Conservation (phyloP, 352 stramenopile species). For the Thalassiosira pacifica region DNA sequence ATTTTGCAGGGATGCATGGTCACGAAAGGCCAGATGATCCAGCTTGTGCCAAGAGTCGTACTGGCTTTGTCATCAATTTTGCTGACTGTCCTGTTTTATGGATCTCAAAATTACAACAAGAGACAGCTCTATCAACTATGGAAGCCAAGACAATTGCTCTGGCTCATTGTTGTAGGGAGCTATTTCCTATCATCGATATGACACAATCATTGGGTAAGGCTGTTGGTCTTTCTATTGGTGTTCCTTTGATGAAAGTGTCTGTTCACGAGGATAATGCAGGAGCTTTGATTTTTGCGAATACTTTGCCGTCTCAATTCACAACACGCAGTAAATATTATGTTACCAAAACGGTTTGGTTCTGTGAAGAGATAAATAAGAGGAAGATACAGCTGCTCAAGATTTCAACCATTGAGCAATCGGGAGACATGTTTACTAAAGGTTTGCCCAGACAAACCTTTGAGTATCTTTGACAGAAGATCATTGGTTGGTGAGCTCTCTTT, state of each 20-base stretch:
- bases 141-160: constrained; percentile 8
- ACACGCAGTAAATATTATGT: constrained; percentile 14
- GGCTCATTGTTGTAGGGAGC: not conserved
- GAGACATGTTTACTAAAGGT: not conserved
- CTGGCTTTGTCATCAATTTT: not conserved
- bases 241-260: not conserved
- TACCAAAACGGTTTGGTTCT: constrained; percentile 8
- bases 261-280: constrained; percentile 4
- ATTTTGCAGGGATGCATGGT: not conserved
- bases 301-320: constrained; percentile 15
- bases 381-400: not conserved
- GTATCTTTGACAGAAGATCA: no score
- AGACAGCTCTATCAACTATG: constrained; percentile 3
- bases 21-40: not conserved
- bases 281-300: no score
- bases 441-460: not conserved
- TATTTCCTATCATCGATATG: constrained; percentile 29
- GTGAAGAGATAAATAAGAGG: constrained; percentile 10
- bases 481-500: not conserved
- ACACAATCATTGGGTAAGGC: not conserved
- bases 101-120: not conserved
- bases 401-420: constrained; percentile 3
- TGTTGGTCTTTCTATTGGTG: not conserved
- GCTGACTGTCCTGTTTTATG: not conserved
- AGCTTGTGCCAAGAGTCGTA: not conserved